Evolutionary conservation across 306 rosid species (phyloP).

Genomic region (Alnus rubra): DNA sequence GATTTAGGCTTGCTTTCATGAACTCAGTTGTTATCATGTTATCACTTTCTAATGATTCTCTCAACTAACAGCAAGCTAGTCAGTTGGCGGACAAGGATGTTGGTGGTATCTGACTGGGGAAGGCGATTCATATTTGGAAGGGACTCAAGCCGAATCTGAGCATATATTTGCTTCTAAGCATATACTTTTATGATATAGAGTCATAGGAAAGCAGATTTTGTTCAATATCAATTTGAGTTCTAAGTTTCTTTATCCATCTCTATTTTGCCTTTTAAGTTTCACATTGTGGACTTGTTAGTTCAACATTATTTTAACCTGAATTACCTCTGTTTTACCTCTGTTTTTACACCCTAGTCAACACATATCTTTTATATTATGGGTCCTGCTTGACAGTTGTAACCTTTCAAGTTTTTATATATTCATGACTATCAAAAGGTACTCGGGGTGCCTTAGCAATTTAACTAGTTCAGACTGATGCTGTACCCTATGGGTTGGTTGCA

Average conservation of each 20-base stretch:
- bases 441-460: not conserved
- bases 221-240: not conserved
- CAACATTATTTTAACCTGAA: not conserved
- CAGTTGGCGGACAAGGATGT: constrained; percentile 86
- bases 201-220: not conserved
- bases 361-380: not conserved
- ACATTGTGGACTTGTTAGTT: not conserved
- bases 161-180: not conserved
- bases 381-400: not conserved
- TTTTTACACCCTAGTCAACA: not conserved
- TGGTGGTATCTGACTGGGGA: constrained; percentile 84
- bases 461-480: not conserved
- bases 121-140: constrained; percentile 84
- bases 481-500: too few relatives aligned
- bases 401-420: not conserved
- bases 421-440: not conserved
- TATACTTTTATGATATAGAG: not conserved
- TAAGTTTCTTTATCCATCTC: not conserved
- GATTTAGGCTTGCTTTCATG: not conserved
- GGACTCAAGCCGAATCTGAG: constrained; percentile 71
- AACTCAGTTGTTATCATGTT: not conserved
- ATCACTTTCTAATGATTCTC: not conserved
- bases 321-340: too few relatives aligned
- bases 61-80: constrained; percentile 79
- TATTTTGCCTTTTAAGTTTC: not conserved